phyloP scores from a whole-genome alignment of 108 stramenopile species.

The Nannochloropsis gaditana region DNA sequence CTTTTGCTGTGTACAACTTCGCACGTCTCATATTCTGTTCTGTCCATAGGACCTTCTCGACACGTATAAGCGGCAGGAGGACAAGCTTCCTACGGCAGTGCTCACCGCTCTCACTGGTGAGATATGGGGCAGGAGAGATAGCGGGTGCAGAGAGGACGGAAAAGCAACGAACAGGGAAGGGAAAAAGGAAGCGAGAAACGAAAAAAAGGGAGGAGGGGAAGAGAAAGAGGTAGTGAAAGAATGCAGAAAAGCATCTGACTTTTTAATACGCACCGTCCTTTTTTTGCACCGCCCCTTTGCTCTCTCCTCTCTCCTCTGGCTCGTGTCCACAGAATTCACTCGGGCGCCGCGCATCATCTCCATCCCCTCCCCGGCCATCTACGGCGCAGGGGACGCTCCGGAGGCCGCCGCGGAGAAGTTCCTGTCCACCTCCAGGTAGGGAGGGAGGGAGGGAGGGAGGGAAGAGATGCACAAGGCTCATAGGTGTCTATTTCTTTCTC shows the following conservation, averaged over 20 bases:
- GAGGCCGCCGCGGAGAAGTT: background rate
- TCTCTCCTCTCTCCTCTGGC: background rate
- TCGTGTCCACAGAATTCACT: background rate
- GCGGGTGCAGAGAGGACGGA: background rate
- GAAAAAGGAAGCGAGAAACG: background rate
- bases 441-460: constrained; percentile 1
- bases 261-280: too few relatives aligned
- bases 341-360: background rate
- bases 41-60: background rate
- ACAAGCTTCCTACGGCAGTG: background rate
- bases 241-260: background rate
- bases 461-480: background rate
- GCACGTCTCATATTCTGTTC: too few relatives aligned
- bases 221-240: background rate
- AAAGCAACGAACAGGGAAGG: background rate
- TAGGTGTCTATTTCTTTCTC: background rate
- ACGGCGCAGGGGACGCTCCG: background rate
- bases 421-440: background rate
- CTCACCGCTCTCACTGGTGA: constrained; percentile 2
- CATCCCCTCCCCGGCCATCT: background rate
- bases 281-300: background rate
- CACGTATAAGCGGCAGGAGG: constrained; percentile 9
- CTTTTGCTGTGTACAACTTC: too few relatives aligned
- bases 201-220: background rate
- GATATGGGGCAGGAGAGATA: background rate